Evolutionary conservation across 495 filamentous ascomycete genomes (phyloP), one percentile per base, ranked within the genome.

Genomic region (Tuber calosporum): DNA sequence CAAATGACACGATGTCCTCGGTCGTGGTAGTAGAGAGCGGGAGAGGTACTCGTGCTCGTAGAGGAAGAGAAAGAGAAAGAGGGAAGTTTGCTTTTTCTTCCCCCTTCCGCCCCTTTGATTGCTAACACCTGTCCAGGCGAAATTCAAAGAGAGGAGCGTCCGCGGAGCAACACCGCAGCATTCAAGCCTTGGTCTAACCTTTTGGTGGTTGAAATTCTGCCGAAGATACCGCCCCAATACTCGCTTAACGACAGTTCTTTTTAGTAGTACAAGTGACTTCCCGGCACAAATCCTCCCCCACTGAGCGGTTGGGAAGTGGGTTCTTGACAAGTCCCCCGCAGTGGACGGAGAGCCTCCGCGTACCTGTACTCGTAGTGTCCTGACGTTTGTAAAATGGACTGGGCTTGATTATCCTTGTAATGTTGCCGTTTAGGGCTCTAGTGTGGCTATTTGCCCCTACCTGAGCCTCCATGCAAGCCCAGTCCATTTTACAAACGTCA

Each of bases 141-240:
- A 17, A 62, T 62, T 62, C 53, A 13, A 62, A 62, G 26, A 13
- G 13, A 62, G 53, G 53, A 62, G 26, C 53, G 13, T 62, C 53
- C 53, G 53, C 53, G 53, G 53, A 62, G 53, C 19, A 34, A 34
- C 34, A 17, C 53, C 26, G 26, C 7, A 26, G 53, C 13, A 62
- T 34, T 34, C 53, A 13, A 62, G 53, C 53, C 53, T 13, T 58
- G 53, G 26, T 34, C 19, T 13, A 62, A 62, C 26, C 19, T 62
- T 62, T 62, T 30, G 53, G 26, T 58, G 11, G 11, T 58, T 58
- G 53, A 30, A 58, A 34, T 62, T 62, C 53, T 62, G 11, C 53
- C 53, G 53, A 62, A 34, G 53, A 62, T 62, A 17, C 53, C 53
- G 53, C 53, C 53, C 53, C 30, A 62, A 62, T 34, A 62, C 34